phyloP scores from a whole-genome alignment of 306 rosid species.

The Inga leiocalycina region DNA sequence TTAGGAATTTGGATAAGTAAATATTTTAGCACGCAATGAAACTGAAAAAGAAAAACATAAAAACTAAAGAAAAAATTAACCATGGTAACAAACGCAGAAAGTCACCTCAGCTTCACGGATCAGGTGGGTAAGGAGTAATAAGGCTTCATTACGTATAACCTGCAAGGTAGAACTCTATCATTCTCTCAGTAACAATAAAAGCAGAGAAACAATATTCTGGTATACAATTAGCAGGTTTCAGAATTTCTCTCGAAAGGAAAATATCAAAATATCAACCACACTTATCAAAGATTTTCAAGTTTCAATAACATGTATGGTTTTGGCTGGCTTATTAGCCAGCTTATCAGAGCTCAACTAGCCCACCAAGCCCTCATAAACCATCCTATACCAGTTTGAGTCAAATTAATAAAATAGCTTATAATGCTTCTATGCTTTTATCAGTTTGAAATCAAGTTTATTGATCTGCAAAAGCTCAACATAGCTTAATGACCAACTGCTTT shows the following conservation, averaged over 20 bases:
- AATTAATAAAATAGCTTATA: neutral
- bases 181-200: slow-evolving; percentile 22
- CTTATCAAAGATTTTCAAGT: neutral
- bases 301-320: neutral
- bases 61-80: neutral
- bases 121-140: slow-evolving; percentile 85
- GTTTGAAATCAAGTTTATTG: neutral
- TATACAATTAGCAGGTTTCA: neutral
- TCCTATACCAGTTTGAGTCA: neutral
- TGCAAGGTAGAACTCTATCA: slow-evolving; percentile 41
- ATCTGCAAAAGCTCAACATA: neutral
- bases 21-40: slow-evolving; percentile 15
- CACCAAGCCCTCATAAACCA: neutral
- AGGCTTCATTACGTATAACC: slow-evolving; percentile 96
- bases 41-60: neutral
- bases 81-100: slow-evolving; percentile 27
- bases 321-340: slow-evolving; percentile 3
- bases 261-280: slow-evolving; percentile 6
- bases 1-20: slow-evolving; percentile 24
- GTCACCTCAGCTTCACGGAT: slow-evolving; percentile 96
- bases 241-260: slow-evolving; percentile 10
- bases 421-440: neutral
- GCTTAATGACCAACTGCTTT: neutral
- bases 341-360: neutral
- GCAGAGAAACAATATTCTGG: neutral